phyloP scores from a whole-genome alignment of 768 basidiomycete genomes.

The Boletus huronensis region DNA sequence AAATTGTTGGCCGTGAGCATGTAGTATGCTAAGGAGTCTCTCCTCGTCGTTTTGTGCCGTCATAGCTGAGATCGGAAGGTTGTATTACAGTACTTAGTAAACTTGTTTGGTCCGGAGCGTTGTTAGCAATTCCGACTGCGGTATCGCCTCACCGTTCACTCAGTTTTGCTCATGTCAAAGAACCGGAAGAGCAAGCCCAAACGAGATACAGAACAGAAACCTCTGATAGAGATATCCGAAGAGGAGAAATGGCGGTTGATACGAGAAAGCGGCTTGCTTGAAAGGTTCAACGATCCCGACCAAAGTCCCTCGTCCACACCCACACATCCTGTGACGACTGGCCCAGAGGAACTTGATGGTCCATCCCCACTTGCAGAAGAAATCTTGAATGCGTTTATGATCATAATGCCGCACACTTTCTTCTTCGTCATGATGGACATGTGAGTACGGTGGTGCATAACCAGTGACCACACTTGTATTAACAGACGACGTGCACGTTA shows the following conservation, averaged over 20 bases:
- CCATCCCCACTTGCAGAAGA: conserved; percentile 54
- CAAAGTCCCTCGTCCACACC: neutral
- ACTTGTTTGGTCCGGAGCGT: conserved; percentile 4
- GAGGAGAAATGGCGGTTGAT: conserved; percentile 79
- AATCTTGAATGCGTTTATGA: conserved; percentile 59
- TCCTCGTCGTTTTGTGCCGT: conserved; percentile 25
- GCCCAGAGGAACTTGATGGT: conserved; percentile 32
- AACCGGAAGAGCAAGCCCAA: conserved; percentile 21
- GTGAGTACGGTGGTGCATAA: conserved; percentile 41
- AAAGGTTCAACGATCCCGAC: conserved; percentile 29
- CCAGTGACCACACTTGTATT: neutral
- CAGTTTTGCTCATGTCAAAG: conserved; percentile 26
- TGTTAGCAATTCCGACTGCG: neutral
- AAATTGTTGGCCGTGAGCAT: conserved; percentile 48
- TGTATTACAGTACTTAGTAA: neutral
- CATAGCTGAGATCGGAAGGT: neutral
- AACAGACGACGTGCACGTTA: neutral
- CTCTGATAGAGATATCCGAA: conserved; percentile 54
- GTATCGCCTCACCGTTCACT: neutral
- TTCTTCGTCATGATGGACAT: conserved; percentile 81
- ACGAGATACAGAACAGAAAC: conserved; percentile 10
- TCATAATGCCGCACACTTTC: conserved; percentile 73
- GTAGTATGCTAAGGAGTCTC: conserved; percentile 37
- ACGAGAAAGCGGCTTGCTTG: conserved; percentile 58
- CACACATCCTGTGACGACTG: neutral